Base-by-base conservation (phyloP, 768 basidiomycete genomes). In the Hygrophorus russula region DNA sequence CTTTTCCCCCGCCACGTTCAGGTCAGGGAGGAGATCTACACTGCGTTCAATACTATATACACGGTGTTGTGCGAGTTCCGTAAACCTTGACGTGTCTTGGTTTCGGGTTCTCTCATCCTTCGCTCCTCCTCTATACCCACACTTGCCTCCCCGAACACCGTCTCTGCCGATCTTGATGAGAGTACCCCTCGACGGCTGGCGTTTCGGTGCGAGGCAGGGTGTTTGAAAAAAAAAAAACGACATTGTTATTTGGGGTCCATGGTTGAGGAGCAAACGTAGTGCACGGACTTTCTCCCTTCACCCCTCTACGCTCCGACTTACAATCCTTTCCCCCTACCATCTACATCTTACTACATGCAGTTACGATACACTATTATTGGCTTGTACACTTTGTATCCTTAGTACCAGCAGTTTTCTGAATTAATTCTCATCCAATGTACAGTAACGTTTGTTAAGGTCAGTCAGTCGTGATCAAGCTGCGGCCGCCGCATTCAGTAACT, bases 11-110 rank as follows among this genome's bases (percentile, higher is more conserved):
- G 49, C 56, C 58, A 47, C 56, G 51, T 51, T 57, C 62, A 94
- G 91, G 85, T 97, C 66, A 76, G 96, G 66, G 93, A 97, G 69
- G 94, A 99, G 74, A 98, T 98, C 51, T 98, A 99, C 61, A 91
- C 90, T 29, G 96, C 96, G 18, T 99, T 99, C 82, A 97, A 97
- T 69, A 90, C 90, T 46, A 99, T 99, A 46, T 99, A 99, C 65
- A 94, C 94, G 47, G 94, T 98, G 70, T 63, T 99, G 51, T 87
- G 83, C 72, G 91, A 93, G 59, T 93, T 89, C 73, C 76, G 86
- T 62, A 93, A 90, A 66, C 88, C 87, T 36, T 86, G 64, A 71
- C 54, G 19, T 24, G 36, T 39, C 28, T 17, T 32, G 36, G 15
- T 24, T 42, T 14, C 38, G 11, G 41, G 34, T 32, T 44, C 32